Evolutionary conservation across 1,284 basidiomycete genomes (phyloP), one percentile per base, ranked within the genome.

Genomic region (Afroboletus lepidellus): DNA sequence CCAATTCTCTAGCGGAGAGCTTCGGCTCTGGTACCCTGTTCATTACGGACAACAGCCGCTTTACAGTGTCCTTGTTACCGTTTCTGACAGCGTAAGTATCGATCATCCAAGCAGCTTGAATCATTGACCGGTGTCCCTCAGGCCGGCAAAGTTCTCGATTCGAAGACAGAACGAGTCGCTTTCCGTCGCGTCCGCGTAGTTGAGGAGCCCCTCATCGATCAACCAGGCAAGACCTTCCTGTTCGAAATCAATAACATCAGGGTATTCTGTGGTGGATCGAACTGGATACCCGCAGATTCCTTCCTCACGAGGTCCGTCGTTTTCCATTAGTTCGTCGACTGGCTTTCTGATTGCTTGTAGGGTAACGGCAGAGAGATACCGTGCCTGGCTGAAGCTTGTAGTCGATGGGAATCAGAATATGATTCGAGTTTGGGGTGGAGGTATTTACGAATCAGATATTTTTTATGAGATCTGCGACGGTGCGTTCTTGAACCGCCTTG

Each of bases 281-380:
- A 95, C 68, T 96, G 93, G 93, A 95, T 96, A 60, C 93, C 93
- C 3, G 88, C 87, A 0, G 92, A 95, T 67, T 90, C 84, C 5
- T 92, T 95, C 71, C 71, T 94, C 38, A 93, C 93, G 2, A 86
- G 80, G 83, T 88, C 53, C 36, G 77, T 71, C 16, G 3, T 45
- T 53, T n/a, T 48, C 38, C 34, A 32, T 34, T 20, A 29, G 51
- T 33, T 51, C 41, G 23, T 42, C 27, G 11, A 49, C n/a, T 41
- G 20, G 29, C 20, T 44, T 7, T 30, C 11, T 25, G 12, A 37
- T 50, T 42, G 42, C 16, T 27, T 29, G 16, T 52, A 80, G 81
- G 3, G 69, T 88, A 37, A 81, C 78, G 12, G 57, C 72, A 16
- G 77, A 80, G 53, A 73, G 81, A 50, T 92, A 92, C 59, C 75